A percentile compares a stretch with the other conserved stretches of the same genome.
Conservation (phyloP, 2,329 filamentous ascomycete genomes). For the Xylaria hypoxylon region DNA sequence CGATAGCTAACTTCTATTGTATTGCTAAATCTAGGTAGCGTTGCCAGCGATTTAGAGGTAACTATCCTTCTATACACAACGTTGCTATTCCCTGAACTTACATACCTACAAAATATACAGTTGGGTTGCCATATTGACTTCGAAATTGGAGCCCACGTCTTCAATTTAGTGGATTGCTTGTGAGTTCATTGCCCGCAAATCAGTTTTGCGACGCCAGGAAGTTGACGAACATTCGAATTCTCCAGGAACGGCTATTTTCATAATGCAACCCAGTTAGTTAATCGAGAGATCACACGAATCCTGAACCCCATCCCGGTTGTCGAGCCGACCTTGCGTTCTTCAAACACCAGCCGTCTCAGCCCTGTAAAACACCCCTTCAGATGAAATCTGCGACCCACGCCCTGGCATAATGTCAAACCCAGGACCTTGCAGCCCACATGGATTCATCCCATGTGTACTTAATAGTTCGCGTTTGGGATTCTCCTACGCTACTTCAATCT, state of each 20-base stretch:
- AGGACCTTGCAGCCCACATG: slow-evolving; percentile 33
- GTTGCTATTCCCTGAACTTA: background rate
- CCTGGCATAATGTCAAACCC: slow-evolving; percentile 19
- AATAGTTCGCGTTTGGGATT: slow-evolving; percentile 30
- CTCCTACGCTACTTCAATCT: slow-evolving; percentile 11
- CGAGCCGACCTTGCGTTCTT: slow-evolving; percentile 20
- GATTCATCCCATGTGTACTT: slow-evolving; percentile 25
- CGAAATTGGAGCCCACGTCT: too few relatives aligned
- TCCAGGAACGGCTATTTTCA: slow-evolving; percentile 4
- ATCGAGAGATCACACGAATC: slow-evolving; percentile 10
- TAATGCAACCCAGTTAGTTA: background rate
- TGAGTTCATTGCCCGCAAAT: background rate
- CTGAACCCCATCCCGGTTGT: slow-evolving; percentile 8
- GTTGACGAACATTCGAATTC: background rate
- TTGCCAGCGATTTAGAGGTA: background rate
- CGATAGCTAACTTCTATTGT: too few relatives aligned
- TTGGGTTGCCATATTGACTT: background rate
- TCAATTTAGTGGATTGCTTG: background rate
- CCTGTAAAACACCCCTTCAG: slow-evolving; percentile 28
- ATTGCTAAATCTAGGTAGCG: background rate
- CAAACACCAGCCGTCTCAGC: slow-evolving; percentile 33
- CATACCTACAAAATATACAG: background rate
- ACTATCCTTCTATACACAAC: background rate
- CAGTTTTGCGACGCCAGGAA: background rate
- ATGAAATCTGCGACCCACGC: slow-evolving; percentile 21